Base-by-base conservation (phyloP, 805 yeast species). In the Metschnikowia lochheadii region DNA sequence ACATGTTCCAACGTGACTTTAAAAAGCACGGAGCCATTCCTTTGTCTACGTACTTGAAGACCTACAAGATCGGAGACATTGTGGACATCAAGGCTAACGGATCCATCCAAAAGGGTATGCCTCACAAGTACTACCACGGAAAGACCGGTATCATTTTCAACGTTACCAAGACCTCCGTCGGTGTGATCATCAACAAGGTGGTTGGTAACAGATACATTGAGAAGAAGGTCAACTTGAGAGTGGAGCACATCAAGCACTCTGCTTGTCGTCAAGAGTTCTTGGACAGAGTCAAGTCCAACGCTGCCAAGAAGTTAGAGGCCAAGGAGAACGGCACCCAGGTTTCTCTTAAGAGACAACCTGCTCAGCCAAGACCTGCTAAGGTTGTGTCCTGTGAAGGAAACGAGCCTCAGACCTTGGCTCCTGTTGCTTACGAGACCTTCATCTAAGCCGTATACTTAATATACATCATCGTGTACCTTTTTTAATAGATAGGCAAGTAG, bases 91-190 rank as follows among this genome's bases (percentile, higher is more conserved):
- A 89, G 82, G 99, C 95, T 78, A 94, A 94, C 77, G 97, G 97
- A 84, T 83, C 99, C 65, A 83, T 91, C 84, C 98, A 94, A 78
- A 91, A 92, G 87, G 97, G 98, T 89, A 89, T 94, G 97, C 99
- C 99, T 77, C 96, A 89, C 90, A 94, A 94, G 84, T 91, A 83
- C 87, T 94, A 94, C 97, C 97, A 94, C 85, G 99, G 99, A 81
- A 94, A 91, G 86, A 94, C 99, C 64, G 99, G 99, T 86, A 89
- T 94, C 68, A 84, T 94, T 63, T 94, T 84, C 96, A 94, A 94
- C 85, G 95, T 94, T 66, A 92, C 99, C 87, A 94, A 89, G 85
- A 80, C 96, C 60, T 82, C 99, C 62, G 98, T 94, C 63, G 99
- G 99, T 87, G 94, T 94, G 68, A 89, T 94, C 72, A 78, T 94